Evolutionary conservation across 2,329 filamentous ascomycete genomes (phyloP).

Genomic region (Exserohilum rostratum): DNA sequence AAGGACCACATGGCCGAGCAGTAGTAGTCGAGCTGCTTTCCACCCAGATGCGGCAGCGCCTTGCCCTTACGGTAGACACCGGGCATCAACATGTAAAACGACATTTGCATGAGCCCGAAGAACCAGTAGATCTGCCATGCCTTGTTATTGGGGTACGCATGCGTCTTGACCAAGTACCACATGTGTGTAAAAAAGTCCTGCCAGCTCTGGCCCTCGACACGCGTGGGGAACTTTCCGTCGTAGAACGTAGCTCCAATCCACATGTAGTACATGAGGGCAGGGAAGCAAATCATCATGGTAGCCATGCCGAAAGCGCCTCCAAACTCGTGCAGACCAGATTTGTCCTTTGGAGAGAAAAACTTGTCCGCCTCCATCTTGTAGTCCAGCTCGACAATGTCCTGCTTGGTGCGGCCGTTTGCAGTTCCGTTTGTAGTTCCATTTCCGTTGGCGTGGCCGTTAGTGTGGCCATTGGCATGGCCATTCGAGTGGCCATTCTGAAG

Average conservation of each 20-base stretch:
- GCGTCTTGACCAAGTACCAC: constrained; percentile 74
- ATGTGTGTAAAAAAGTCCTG: constrained; percentile 75
- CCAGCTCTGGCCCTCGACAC: constrained; percentile 68
- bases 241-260: constrained; percentile 97
- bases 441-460: constrained; percentile 29
- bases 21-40: constrained; percentile 90
- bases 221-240: constrained; percentile 77
- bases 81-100: constrained; percentile 83
- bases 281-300: constrained; percentile 90
- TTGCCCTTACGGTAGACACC: constrained; percentile 89
- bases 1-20: constrained; percentile 89
- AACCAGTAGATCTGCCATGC: constrained; percentile 96
- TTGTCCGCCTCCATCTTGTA: constrained; percentile 46
- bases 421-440: constrained; percentile 28
- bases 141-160: constrained; percentile 79
- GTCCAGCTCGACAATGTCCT: constrained; percentile 13
- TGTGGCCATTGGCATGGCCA: constrained; percentile 40
- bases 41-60: constrained; percentile 78
- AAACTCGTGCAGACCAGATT: constrained; percentile 73
- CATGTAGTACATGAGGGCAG: constrained; percentile 98
- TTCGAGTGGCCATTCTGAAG: constrained; percentile 39
- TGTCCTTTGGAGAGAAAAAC: constrained; percentile 46
- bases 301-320: constrained; percentile 82
- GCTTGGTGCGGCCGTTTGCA: constrained; percentile 42
- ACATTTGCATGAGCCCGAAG: constrained; percentile 84